phyloP scores from a whole-genome alignment of 2,329 filamentous ascomycete genomes.

The Fusarium sp. region DNA sequence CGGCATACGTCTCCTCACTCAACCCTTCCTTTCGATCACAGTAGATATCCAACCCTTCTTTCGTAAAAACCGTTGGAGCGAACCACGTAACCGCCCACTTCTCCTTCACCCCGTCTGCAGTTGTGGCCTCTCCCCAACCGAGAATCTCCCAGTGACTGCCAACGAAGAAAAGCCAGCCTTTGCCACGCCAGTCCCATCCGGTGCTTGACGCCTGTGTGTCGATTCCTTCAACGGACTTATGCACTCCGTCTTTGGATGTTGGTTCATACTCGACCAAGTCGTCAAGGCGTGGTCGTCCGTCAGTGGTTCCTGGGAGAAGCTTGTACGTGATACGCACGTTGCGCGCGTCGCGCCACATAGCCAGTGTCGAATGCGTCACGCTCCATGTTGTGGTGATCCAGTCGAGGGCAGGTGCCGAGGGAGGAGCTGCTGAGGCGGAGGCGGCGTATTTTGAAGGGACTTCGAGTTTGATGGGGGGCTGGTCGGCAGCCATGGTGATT shows the following conservation, averaged over 20 bases:
- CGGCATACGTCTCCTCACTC: constrained; percentile 65
- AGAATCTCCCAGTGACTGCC: constrained; percentile 84
- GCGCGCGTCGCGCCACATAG: constrained; percentile 83
- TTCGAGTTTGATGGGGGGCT: constrained; percentile 42
- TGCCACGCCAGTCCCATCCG: constrained; percentile 83
- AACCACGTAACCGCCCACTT: constrained; percentile 89
- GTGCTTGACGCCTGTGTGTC: constrained; percentile 62
- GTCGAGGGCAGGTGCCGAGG: constrained; percentile 62
- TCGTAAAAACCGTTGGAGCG: constrained; percentile 84
- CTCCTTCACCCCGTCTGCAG: constrained; percentile 57
- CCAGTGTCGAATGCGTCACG: constrained; percentile 80
- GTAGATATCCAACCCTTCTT: constrained; percentile 85
- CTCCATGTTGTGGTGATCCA: constrained; percentile 78
- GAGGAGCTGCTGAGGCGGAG: constrained; percentile 40
- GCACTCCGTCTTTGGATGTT: constrained; percentile 57
- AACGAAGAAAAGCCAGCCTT: constrained; percentile 78
- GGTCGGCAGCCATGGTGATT: constrained; percentile 30
- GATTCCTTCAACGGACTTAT: constrained; percentile 74
- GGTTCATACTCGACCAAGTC: constrained; percentile 80
- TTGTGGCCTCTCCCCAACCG: constrained; percentile 73
- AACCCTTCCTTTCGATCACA: constrained; percentile 72
- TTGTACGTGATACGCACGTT: constrained; percentile 86
- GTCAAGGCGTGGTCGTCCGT: constrained; percentile 66
- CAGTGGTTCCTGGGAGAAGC: constrained; percentile 57
- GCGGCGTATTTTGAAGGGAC: constrained; percentile 63